A percentile compares a stretch with the other conserved stretches of the same genome.
phyloP scores from a whole-genome alignment of 805 yeast genomes.

The Huiozyma sinensis region DNA sequence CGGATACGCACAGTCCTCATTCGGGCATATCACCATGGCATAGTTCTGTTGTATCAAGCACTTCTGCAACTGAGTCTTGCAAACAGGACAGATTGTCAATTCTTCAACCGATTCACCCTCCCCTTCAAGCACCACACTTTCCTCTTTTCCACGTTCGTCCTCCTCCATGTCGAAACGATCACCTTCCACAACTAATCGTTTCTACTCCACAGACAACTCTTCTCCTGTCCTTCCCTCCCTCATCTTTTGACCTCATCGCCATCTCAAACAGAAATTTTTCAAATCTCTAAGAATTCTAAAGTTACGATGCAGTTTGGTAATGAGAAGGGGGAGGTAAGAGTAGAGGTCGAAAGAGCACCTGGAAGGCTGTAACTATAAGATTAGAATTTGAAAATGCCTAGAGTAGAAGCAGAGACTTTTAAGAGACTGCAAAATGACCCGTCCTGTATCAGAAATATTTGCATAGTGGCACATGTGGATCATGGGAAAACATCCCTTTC shows the following conservation, averaged over 20 bases:
- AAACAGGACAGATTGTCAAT: constrained; percentile 18
- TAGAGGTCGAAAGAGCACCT: neutral
- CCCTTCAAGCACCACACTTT: too few relatives aligned
- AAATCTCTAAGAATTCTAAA: neutral
- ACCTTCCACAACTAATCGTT: too few relatives aligned
- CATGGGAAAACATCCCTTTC: constrained; percentile 96
- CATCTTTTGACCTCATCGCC: too few relatives aligned
- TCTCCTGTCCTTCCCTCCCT: too few relatives aligned
- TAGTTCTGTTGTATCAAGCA: constrained; percentile 27
- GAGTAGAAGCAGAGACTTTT: constrained; percentile 54
- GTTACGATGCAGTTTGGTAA: neutral
- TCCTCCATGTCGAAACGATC: too few relatives aligned
- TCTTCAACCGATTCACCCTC: neutral
- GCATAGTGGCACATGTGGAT: constrained; percentile 95
- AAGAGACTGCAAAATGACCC: constrained; percentile 61
- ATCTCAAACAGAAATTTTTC: neutral
- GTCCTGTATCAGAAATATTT: constrained; percentile 69
- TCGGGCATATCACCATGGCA: constrained; percentile 24
- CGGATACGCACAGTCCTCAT: constrained; percentile 20
- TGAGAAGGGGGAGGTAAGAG: neutral
- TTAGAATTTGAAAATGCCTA: constrained; percentile 28
- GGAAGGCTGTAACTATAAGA: neutral
- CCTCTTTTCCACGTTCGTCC: too few relatives aligned
- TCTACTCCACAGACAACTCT: too few relatives aligned
- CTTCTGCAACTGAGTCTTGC: constrained; percentile 16